Base-by-base conservation (phyloP, 140 eudicot genomes). In the Erigeron philadelphicus region DNA sequence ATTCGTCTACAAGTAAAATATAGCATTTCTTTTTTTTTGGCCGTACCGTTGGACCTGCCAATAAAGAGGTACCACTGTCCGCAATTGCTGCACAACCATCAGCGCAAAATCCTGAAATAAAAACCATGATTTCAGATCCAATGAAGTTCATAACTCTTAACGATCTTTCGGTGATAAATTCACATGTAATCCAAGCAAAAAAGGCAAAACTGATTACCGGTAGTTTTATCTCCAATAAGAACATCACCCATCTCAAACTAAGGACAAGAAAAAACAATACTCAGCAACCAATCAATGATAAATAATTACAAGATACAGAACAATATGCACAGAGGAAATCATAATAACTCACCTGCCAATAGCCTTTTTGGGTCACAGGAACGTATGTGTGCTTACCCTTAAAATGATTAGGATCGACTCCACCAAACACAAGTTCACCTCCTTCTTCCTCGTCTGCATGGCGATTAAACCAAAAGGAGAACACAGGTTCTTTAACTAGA, bases 21-120 rank as follows among this genome's bases (percentile, higher is more conserved):
- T 48, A 48, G 17, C 54, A 48, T 31, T 2, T 1, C 3, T 25
- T 25, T 25, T 25, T 53, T 53, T 69, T 55, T 54, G 7, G 59
- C 80, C 96, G 5, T 83, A 89, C 98, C 55, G 96, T 88, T 69
- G 98, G 98, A 68, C 96, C 98, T 64, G 96, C 84, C 78, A 88
- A 75, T 82, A 92, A 67, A 68, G 98, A 88, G 79, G 96, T 88
- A 42, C 98, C 96, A 75, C 96, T 86, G 72, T 92, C 98, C 19
- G 89, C 84, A 59, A 92, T 86, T 73, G 96, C 98, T 54, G 85
- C 82, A 83, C 98, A 92, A 50, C 96, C 96, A 61, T 71, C 84
- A 12, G 72, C 81, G 68, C 96, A 92, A 67, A 72, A 88, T 23
- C 98, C 98, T 80, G 73, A 57, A 80, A 80, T 63, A 25, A 21